Evolutionary conservation across 768 basidiomycete species (phyloP), one percentile per base, ranked within the genome.

Genomic region (Lactarius psammicola): DNA sequence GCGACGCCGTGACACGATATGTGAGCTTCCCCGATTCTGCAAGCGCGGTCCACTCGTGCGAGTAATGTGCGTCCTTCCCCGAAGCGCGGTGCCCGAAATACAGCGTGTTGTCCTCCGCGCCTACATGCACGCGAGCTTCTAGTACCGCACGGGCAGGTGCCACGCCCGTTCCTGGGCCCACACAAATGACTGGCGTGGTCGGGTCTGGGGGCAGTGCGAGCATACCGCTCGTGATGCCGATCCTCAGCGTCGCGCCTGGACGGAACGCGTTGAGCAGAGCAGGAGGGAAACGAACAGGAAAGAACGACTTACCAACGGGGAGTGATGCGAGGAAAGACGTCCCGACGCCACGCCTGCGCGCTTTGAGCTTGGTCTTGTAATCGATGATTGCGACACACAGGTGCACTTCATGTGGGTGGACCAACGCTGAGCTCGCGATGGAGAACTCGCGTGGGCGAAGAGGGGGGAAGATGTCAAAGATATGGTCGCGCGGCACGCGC

Each of bases 111-210:
- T 83, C 94, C 90, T 68, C 36, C 1, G 85, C 81, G 3, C 86
- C 87, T 18, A 74, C 74, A 17, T 82, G 73, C 15, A 89, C 75
- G 1, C 96, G 85, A 68, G 94, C 87, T 74, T 97, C 87, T 36
- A 95, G 83, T 49, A 97, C 81, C 0, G 95, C 85, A 58, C 94
- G 80, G 86, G 97, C 91, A 0, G 97, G 95, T 0, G 95, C 95
- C 7, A 98, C 79, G 15, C 97, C 97, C 0, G 96, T 98, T 0
- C 96, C 97, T 17, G 97, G 97, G 0, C 95, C 95, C 33, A 99
- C 80, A 70, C 94, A 92, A 44, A 98, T 87, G 4, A 96, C 79
- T 0, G 95, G 95, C 0, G 82, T 86, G 28, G 77, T 71, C 23
- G 77, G 73, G 62, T 79, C 73, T 0, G 75, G 68, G 0, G 90